phyloP scores from a whole-genome alignment of 2,329 filamentous ascomycete species.

The Epichloe festucae region DNA sequence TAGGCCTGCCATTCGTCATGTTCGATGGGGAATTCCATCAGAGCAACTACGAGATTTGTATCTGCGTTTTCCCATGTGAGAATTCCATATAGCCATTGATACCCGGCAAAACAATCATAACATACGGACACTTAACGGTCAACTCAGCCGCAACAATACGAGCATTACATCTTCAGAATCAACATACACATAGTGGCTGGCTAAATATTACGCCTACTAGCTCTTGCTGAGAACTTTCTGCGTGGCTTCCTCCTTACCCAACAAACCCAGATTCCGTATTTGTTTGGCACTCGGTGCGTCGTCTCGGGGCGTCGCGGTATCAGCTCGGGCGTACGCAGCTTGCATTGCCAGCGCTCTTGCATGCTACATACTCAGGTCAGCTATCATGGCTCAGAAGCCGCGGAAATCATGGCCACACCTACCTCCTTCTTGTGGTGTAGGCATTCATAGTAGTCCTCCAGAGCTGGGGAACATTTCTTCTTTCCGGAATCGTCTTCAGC shows the following conservation, averaged over 20 bases:
- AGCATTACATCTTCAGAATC: not conserved
- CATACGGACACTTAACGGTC: not conserved
- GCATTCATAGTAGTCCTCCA: slow-evolving; percentile 99
- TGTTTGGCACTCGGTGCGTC: slow-evolving; percentile 70
- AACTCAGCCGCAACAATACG: not conserved
- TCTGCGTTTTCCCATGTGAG: not conserved
- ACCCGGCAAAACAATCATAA: not conserved
- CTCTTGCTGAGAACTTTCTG: slow-evolving; percentile 39
- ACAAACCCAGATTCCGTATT: slow-evolving; percentile 74
- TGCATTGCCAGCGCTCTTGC: slow-evolving; percentile 69
- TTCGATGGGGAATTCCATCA: not conserved
- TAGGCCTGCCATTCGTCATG: no score
- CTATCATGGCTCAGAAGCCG: slow-evolving; percentile 3
- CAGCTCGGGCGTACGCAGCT: slow-evolving; percentile 69
- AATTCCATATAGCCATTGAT: not conserved
- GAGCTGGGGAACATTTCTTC: slow-evolving; percentile 69
- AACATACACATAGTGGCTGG: not conserved
- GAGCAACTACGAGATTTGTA: not conserved
- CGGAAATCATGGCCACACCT: slow-evolving; percentile 16
- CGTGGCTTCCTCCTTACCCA: slow-evolving; percentile 74
- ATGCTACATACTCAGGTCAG: slow-evolving; percentile 38
- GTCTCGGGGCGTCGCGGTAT: slow-evolving; percentile 62
- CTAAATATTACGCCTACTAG: slow-evolving; percentile 8
- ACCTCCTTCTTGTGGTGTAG: slow-evolving; percentile 99
- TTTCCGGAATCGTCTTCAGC: slow-evolving; percentile 68